A percentile compares a stretch with the other conserved stretches of the same genome.
Conservation (phyloP, 2,329 filamentous ascomycete genomes). For the Cytospora piceae region DNA sequence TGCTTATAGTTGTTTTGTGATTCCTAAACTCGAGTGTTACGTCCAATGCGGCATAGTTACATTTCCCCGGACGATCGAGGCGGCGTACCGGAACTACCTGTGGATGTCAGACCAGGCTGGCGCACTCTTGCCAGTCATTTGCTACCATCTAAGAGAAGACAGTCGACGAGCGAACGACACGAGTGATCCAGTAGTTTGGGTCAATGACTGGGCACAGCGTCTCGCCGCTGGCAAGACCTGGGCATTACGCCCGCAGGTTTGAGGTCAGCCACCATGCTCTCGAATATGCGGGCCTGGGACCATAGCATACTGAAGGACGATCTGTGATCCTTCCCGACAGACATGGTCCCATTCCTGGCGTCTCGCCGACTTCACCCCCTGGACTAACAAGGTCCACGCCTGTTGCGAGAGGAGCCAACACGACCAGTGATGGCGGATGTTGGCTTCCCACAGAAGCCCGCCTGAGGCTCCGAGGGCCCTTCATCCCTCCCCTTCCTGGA, state of each 20-base stretch:
- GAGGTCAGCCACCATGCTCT: background rate
- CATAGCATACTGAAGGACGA: background rate
- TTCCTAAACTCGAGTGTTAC: background rate
- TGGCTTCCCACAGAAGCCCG: background rate
- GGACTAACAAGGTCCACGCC: conserved; percentile 22
- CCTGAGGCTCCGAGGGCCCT: background rate
- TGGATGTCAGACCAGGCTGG: background rate
- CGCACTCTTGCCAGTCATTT: background rate
- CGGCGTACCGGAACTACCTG: background rate
- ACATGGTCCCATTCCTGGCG: conserved; percentile 6
- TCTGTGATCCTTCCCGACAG: background rate
- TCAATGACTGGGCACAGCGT: background rate
- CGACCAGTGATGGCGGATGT: conserved; percentile 5
- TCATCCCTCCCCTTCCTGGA: background rate
- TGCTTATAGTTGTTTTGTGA: background rate
- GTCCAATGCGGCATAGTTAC: background rate
- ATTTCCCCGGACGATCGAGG: background rate
- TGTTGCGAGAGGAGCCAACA: conserved; percentile 21
- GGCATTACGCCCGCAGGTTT: background rate
- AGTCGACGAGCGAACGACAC: background rate
- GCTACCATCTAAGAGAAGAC: background rate
- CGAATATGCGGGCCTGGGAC: background rate
- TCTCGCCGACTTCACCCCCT: conserved; percentile 18
- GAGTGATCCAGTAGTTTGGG: background rate
- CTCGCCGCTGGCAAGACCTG: background rate